Percentiles rank a stretch among this genome's conserved stretches.
Evolutionary conservation across 2,329 filamentous ascomycete genomes (phyloP).

Genomic region (Fusarium concolor): DNA sequence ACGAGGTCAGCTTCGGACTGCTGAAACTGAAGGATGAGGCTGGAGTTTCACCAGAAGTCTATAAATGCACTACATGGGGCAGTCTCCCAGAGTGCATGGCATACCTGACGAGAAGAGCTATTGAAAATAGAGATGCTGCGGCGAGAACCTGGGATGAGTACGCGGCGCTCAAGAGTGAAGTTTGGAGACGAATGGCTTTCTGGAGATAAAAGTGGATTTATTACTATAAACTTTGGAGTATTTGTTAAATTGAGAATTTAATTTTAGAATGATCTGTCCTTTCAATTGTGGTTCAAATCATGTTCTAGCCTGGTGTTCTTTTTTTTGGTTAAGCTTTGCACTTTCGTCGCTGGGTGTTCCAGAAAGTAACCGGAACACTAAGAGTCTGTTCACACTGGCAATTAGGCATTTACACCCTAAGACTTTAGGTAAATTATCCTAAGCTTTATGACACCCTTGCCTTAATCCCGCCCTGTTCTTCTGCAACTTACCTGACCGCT

Average conservation of each 20-base stretch:
- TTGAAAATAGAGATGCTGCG: conserved; percentile 55
- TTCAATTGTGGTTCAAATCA: too few relatives aligned
- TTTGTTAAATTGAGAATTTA: background rate
- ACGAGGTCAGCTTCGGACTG: conserved; percentile 64
- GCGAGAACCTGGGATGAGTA: conserved; percentile 49
- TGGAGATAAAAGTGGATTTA: conserved; percentile 18
- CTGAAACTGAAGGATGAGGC: conserved; percentile 52
- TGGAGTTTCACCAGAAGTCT: conserved; percentile 48
- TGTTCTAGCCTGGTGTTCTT: background rate
- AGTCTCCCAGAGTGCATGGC: conserved; percentile 53
- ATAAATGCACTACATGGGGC: conserved; percentile 57
- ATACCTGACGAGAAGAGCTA: conserved; percentile 52
- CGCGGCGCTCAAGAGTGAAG: conserved; percentile 46
- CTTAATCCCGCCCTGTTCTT: too few relatives aligned
- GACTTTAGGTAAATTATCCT: too few relatives aligned
- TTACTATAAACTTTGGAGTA: background rate
- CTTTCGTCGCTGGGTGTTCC: too few relatives aligned
- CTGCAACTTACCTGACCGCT: too few relatives aligned
- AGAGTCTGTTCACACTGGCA: too few relatives aligned
- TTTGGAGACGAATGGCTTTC: conserved; percentile 48
- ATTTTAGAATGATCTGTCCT: background rate
- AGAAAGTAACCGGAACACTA: too few relatives aligned
- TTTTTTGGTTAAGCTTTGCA: background rate
- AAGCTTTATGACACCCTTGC: too few relatives aligned
- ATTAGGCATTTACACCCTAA: too few relatives aligned